Base-by-base conservation (phyloP, 2,329 filamentous ascomycete genomes). In the Rhynchosporium secalis region DNA sequence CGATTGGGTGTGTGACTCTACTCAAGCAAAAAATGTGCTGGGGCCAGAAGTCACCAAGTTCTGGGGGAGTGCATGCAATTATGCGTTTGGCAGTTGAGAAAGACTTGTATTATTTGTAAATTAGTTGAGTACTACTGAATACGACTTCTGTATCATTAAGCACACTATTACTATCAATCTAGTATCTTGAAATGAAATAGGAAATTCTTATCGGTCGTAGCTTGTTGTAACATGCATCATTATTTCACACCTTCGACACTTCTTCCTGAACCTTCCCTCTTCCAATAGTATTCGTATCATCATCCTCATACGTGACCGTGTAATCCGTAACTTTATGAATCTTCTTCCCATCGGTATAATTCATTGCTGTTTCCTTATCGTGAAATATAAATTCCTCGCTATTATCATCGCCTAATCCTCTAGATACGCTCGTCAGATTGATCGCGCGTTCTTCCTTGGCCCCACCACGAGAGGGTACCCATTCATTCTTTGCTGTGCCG, bases 301-400 rank as follows among this genome's bases (percentile, higher is more conserved):
- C 51, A 26, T 54, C 51, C 29, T 54, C 36, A 29, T 52, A 38
- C 9, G 51, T 29, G 4, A 20, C 51, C 51, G n/a, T 28, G 8
- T 54, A 54, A 29, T 54, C 38, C 12, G 51, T 54, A 29, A 40
- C 20, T 13, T 41, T 41, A 20, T 54, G 36, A 2, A 54, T 54
- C 12, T 8, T 54, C 33, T 29, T 48, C 26, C 26, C 36, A 20
- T 38, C 20, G 15, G 26, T 20, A 2, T 54, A 12, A 12, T 6
- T 26, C 9, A 7, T 26, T 10, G 31, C 9, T 20, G n/a, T 9
- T 1, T 26, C 49, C 6, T 52, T 36, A 9, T 52, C 36, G 20
- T 62, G 49, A 15, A 65, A 28, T 28, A 63, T 65, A n/a, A 58
- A 59, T 38, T 65, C 61, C 45, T 65, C 61, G 45, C 61, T 63